Evolutionary conservation across 441 rosid genomes (phyloP).

Genomic region (Gossypium schwendimanii): DNA sequence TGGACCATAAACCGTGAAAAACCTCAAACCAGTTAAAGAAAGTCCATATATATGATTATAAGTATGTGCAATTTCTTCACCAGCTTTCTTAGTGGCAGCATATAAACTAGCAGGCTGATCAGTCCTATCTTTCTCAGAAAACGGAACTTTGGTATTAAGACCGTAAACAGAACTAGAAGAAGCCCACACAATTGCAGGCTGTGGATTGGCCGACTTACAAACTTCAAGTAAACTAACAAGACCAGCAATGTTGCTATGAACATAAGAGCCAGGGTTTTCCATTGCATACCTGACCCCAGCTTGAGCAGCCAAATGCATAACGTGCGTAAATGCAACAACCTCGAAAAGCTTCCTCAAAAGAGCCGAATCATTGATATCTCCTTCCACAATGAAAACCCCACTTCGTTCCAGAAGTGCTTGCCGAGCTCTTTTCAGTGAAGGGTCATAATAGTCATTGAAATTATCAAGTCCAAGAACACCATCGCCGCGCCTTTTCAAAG

Average conservation of each 20-base stretch:
- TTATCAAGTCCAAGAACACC: constrained; percentile 86
- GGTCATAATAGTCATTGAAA: constrained; percentile 90
- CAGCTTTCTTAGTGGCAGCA: constrained; percentile 96
- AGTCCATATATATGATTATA: constrained; percentile 92
- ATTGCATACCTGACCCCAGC: constrained; percentile 98
- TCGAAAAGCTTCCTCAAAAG: constrained; percentile 70
- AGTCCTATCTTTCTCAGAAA: constrained; percentile 83
- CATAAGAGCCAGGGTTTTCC: constrained; percentile 88
- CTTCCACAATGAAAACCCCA: constrained; percentile 77
- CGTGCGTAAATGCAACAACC: constrained; percentile 75
- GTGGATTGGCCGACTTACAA: constrained; percentile 78
- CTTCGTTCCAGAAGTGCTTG: constrained; percentile 70
- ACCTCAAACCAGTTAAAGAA: constrained; percentile 84
- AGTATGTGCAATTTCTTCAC: constrained; percentile 95
- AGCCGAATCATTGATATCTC: constrained; percentile 77
- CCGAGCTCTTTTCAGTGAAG: constrained; percentile 72
- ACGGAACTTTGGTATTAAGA: constrained; percentile 85
- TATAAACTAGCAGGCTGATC: constrained; percentile 96
- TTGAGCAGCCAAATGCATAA: constrained; percentile 96
- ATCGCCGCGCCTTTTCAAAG: constrained; percentile 83
- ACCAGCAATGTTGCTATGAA: constrained; percentile 93
- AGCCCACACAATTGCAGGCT: constrained; percentile 96
- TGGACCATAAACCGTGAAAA: constrained; percentile 96
- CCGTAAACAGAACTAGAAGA: constrained; percentile 96
- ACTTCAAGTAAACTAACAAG: constrained; percentile 80